Evolutionary conservation across 176 grass and related monocot genomes (phyloP).

Genomic region (Phoenix dactylifera): DNA sequence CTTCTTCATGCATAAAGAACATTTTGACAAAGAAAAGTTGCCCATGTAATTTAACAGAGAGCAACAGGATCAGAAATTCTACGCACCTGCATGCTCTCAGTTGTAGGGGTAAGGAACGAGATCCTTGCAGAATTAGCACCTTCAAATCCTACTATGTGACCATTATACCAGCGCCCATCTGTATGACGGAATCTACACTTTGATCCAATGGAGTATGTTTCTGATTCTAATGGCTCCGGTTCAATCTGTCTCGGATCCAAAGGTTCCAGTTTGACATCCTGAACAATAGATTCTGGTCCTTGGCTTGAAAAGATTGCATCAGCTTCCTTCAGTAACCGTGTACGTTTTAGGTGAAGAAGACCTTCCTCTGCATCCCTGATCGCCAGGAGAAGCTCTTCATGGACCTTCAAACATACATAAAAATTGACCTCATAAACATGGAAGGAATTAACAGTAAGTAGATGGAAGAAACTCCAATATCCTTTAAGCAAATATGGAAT

Average conservation of each 20-base stretch:
- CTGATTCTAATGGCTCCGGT: slow-evolving; percentile 39
- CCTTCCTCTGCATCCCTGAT: slow-evolving; percentile 90
- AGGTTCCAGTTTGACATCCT: slow-evolving; percentile 33
- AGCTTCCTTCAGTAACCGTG: slow-evolving; percentile 58
- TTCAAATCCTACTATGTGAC: slow-evolving; percentile 62
- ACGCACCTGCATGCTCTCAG: slow-evolving; percentile 84
- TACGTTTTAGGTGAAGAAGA: slow-evolving; percentile 79
- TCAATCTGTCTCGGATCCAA: slow-evolving; percentile 37
- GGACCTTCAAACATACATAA: slow-evolving; percentile 47
- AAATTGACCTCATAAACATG: not conserved
- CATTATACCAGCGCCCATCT: slow-evolving; percentile 96
- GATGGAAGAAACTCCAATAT: too few relatives aligned
- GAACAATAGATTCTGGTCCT: slow-evolving; percentile 6
- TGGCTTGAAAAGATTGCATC: slow-evolving; percentile 56
- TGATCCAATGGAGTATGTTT: slow-evolving; percentile 49
- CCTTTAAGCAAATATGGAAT: too few relatives aligned
- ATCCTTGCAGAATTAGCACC: slow-evolving; percentile 46
- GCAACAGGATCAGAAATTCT: slow-evolving; percentile 3
- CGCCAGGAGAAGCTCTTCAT: slow-evolving; percentile 66
- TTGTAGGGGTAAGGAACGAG: slow-evolving; percentile 80
- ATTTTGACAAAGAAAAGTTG: too few relatives aligned
- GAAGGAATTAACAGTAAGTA: too few relatives aligned
- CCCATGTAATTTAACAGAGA: not conserved
- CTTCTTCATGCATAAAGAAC: too few relatives aligned
- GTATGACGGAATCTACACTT: slow-evolving; percentile 89